Conservation (phyloP, 1,284 basidiomycete genomes). For the Rhodofomes roseus region DNA sequence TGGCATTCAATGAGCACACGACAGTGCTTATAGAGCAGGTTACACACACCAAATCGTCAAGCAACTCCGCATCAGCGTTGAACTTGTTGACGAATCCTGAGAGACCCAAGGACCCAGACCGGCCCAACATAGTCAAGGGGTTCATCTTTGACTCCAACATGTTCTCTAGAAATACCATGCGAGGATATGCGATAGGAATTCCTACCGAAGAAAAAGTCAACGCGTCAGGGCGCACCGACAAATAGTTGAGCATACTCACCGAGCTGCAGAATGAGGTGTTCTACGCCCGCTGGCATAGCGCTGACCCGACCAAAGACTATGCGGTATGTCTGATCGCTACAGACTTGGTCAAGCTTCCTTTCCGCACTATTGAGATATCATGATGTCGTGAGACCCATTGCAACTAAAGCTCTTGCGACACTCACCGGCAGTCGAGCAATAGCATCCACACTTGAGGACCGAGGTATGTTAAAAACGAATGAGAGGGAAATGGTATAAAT, state of each 20-base stretch:
- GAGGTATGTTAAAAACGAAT: constrained; percentile 74
- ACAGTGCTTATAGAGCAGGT: not conserved
- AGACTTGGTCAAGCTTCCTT: constrained; percentile 77
- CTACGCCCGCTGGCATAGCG: constrained; percentile 57
- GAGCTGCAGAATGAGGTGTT: constrained; percentile 77
- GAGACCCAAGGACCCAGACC: constrained; percentile 59
- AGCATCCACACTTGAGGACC: constrained; percentile 73
- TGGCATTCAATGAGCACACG: constrained; percentile 23
- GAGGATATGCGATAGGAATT: constrained; percentile 84
- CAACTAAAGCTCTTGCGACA: constrained; percentile 2
- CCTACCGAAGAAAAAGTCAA: constrained; percentile 31
- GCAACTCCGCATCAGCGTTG: constrained; percentile 85
- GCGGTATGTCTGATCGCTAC: constrained; percentile 68
- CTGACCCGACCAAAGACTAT: constrained; percentile 65
- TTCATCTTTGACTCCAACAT: constrained; percentile 81
- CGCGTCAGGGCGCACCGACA: not conserved
- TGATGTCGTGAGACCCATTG: constrained; percentile 4
- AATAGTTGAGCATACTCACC: not conserved
- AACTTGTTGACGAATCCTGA: constrained; percentile 88
- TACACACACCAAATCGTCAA: constrained; percentile 79
- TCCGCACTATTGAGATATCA: constrained; percentile 61
- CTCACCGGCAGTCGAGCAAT: constrained; percentile 81
- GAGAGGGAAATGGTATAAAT: constrained; percentile 76
- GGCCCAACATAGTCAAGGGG: constrained; percentile 73
- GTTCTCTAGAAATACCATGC: constrained; percentile 85